phyloP scores from a whole-genome alignment of 441 rosid genomes.

The Aleurites moluccanus region DNA sequence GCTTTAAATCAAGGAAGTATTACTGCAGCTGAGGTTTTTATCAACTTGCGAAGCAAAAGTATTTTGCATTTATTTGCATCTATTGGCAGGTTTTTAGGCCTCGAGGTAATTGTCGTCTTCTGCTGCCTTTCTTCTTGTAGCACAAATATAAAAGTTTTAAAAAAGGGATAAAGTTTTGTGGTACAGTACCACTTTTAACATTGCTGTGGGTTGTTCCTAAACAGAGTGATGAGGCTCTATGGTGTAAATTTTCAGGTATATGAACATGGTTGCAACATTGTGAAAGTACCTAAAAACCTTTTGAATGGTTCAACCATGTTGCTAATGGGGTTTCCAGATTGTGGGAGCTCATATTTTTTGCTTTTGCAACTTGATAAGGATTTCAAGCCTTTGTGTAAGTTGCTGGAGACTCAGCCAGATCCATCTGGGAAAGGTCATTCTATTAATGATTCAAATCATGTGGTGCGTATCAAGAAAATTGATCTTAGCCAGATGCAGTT shows the following conservation, averaged over 20 bases:
- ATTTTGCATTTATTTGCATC: slow-evolving; percentile 85
- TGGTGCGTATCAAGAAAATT: slow-evolving; percentile 61
- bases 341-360: slow-evolving; percentile 84
- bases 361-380: slow-evolving; percentile 92
- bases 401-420: slow-evolving; percentile 67
- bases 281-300: slow-evolving; percentile 70
- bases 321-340: slow-evolving; percentile 91
- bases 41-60: slow-evolving; percentile 86
- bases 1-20: slow-evolving; percentile 90
- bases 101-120: slow-evolving; percentile 51
- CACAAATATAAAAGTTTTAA: not conserved
- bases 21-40: slow-evolving; percentile 79
- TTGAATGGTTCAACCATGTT: slow-evolving; percentile 56
- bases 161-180: not conserved
- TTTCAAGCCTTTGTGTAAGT: slow-evolving; percentile 82
- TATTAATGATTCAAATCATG: slow-evolving; percentile 53
- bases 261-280: slow-evolving; percentile 67
- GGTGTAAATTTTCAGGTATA: slow-evolving; percentile 62
- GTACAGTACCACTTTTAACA: not conserved
- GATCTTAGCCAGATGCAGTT: slow-evolving; percentile 84
- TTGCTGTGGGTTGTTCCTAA: slow-evolving; percentile 8
- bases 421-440: slow-evolving; percentile 53
- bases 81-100: slow-evolving; percentile 92
- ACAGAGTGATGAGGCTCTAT: slow-evolving; percentile 22
- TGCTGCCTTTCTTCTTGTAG: slow-evolving; percentile 7